Conservation (phyloP, 306 rosid genomes). For the Prinsepia uniflora region DNA sequence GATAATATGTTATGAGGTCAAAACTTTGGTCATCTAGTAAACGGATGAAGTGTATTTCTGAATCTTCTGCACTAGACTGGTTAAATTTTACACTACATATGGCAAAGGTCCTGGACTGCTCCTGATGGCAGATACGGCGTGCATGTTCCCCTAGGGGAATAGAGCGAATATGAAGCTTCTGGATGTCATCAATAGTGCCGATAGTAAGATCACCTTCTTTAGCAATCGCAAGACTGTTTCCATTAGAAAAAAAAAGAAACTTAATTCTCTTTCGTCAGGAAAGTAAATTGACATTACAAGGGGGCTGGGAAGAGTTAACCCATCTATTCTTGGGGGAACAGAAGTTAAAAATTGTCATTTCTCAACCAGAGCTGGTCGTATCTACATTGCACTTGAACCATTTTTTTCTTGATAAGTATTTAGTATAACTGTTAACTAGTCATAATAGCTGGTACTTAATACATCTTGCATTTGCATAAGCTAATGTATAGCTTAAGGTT, state of each 20-base stretch:
- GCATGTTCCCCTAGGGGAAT: conserved; percentile 95
- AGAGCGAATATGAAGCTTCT: conserved; percentile 96
- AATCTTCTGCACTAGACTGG: conserved; percentile 71
- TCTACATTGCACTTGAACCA: neutral
- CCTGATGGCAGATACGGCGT: conserved; percentile 93
- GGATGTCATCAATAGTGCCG: conserved; percentile 98
- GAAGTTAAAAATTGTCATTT: neutral
- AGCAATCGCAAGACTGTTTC: conserved; percentile 89
- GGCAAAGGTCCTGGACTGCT: conserved; percentile 92
- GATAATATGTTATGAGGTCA: conserved; percentile 77
- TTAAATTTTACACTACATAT: conserved; percentile 75
- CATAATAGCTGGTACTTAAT: neutral
- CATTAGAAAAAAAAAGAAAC: neutral
- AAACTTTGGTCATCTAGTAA: conserved; percentile 95
- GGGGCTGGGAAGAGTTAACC: neutral
- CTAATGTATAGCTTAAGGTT: neutral
- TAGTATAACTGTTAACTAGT: neutral
- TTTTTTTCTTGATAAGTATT: neutral
- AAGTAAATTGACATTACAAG: neutral
- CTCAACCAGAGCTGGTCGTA: neutral
- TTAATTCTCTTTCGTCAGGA: neutral
- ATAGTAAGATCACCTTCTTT: conserved; percentile 98
- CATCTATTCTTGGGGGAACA: neutral
- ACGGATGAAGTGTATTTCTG: conserved; percentile 83
- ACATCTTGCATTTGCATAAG: neutral